These are phyloP conservation scores for Noccaea caerulescens DNA, from an alignment of 345 rosid genomes.

Conservation along the genomic window DNA sequence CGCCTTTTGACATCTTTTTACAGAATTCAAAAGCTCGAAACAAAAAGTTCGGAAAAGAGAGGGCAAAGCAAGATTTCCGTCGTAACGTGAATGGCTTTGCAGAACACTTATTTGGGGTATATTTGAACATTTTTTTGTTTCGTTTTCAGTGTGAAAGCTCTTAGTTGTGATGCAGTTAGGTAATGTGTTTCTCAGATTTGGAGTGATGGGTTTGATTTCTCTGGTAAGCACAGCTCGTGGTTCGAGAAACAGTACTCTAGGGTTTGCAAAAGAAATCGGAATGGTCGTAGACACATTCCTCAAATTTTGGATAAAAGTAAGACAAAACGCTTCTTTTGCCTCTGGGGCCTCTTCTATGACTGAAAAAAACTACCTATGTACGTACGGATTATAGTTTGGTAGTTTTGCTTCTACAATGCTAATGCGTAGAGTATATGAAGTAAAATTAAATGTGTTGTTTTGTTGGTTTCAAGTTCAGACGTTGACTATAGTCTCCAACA, in stretches of 20 bases:
- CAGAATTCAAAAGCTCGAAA: slow-evolving; percentile 26
- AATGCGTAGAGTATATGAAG: too few species aligned
- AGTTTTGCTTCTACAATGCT: too few species aligned
- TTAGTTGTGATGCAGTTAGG: neutral
- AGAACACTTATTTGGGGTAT: too few species aligned
- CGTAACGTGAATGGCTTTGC: neutral
- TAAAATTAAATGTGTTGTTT: neutral
- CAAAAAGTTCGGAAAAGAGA: slow-evolving; percentile 51
- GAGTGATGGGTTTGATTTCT: slow-evolving; percentile 53
- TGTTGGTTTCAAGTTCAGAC: neutral
- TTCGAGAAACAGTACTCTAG: slow-evolving; percentile 52
- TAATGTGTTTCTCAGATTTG: slow-evolving; percentile 48
- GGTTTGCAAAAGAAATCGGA: slow-evolving; percentile 46
- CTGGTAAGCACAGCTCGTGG: slow-evolving; percentile 61
- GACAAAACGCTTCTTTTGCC: slow-evolving; percentile 32
- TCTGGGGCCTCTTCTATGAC: neutral
- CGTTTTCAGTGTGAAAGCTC: too few species aligned
- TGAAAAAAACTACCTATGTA: neutral
- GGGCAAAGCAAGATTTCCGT: slow-evolving; percentile 49
- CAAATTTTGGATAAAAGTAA: slow-evolving; percentile 58
- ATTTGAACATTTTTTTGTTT: too few species aligned
- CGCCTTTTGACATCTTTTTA: neutral
- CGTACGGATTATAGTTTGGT: neutral
- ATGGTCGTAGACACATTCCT: slow-evolving; percentile 43
- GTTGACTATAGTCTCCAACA: neutral